Percentiles rank a stretch among this genome's conserved stretches.
These are phyloP conservation scores for Phytophthora melonis DNA, from an alignment of 352 stramenopile genomes.

Conservation along the genomic window DNA sequence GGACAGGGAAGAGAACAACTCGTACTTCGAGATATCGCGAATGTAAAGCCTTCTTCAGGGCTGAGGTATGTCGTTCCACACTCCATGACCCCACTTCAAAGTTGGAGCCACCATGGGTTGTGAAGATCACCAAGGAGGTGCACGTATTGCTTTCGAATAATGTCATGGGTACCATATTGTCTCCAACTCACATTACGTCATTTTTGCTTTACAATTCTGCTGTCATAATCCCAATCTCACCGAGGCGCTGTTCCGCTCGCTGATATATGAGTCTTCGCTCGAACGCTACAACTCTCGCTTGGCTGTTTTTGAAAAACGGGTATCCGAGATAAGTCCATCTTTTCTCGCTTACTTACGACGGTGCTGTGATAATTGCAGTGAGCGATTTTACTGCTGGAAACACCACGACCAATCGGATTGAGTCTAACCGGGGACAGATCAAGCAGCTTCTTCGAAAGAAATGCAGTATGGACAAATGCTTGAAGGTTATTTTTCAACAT, in stretches of 20 bases:
- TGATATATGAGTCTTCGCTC: background rate
- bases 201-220: background rate
- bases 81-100: too few relatives aligned
- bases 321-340: background rate
- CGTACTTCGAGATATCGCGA: background rate
- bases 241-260: background rate
- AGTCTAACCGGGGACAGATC: background rate
- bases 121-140: background rate
- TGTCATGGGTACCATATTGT: background rate
- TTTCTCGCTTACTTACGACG: background rate
- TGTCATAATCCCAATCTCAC: background rate
- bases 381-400: background rate
- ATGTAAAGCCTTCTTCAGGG: background rate
- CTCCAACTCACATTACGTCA: background rate
- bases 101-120: background rate
- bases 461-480: background rate
- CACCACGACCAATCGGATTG: background rate
- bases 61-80: background rate
- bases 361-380: background rate
- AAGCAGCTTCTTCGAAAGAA: background rate
- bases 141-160: background rate
- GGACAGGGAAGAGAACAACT: background rate
- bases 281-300: background rate
- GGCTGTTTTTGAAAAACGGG: background rate
- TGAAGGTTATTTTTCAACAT: background rate